Percentiles rank a stretch among this genome's conserved stretches.
Conservation (phyloP, 192 early-diverging fungal species). For the Entophlyctis luteolus region DNA sequence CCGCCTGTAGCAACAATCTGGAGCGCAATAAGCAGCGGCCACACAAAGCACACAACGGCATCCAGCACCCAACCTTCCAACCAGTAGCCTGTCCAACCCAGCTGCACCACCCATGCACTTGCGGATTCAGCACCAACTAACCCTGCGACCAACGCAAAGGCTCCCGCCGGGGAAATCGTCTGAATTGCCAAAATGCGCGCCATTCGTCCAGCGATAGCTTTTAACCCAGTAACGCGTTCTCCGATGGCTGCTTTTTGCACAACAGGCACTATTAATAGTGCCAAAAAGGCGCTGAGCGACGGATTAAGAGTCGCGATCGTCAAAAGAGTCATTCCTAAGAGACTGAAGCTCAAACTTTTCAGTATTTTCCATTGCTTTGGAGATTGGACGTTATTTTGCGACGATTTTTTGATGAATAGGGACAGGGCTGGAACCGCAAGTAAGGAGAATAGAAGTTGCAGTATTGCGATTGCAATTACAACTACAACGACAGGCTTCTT, state of each 20-base stretch:
- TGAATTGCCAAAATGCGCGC: too few species aligned
- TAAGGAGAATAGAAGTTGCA: constrained; percentile 8
- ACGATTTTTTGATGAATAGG: constrained; percentile 30
- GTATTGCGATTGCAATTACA: background rate
- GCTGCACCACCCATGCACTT: background rate
- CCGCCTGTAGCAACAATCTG: constrained; percentile 38
- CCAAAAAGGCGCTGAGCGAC: constrained; percentile 34
- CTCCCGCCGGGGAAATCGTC: constrained; percentile 33
- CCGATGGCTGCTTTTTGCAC: constrained; percentile 21
- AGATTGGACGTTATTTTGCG: constrained; percentile 3
- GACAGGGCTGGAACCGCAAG: constrained; percentile 28
- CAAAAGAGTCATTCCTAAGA: constrained; percentile 32
- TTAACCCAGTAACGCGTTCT: constrained; percentile 2
- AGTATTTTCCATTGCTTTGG: constrained; percentile 40
- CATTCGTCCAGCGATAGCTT: constrained; percentile 17
- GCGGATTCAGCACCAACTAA: constrained; percentile 10
- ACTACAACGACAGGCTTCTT: background rate
- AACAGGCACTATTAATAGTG: constrained; percentile 36
- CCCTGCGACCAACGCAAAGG: constrained; percentile 18
- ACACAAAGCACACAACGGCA: constrained; percentile 31
- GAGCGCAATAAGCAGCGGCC: constrained; percentile 42
- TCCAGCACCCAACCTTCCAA: constrained; percentile 43
- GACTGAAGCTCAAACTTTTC: constrained; percentile 31
- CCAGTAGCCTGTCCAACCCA: constrained; percentile 25
- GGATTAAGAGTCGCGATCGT: constrained; percentile 42